These are phyloP conservation scores for Rhynchospora tenuis DNA, from an alignment of 176 grass and related monocot species.

Conservation along the genomic window DNA sequence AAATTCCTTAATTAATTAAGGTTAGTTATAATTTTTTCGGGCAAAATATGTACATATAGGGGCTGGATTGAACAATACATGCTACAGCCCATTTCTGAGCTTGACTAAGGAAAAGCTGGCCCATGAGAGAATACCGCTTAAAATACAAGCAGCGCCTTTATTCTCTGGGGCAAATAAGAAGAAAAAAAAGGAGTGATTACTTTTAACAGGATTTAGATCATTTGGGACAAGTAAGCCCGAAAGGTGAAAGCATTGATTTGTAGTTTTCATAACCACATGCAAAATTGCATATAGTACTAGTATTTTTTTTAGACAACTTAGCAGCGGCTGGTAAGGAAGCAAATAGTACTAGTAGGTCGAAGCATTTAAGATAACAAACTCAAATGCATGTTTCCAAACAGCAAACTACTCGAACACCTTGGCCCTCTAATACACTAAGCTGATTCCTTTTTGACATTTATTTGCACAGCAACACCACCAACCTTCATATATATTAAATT, in stretches of 20 bases:
- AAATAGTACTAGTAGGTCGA: background rate
- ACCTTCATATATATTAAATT: background rate
- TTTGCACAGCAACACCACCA: background rate
- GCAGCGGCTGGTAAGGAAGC: no score
- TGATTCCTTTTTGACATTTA: background rate
- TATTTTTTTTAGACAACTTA: no score
- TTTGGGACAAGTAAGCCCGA: background rate
- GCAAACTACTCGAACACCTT: no score
- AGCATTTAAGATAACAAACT: background rate
- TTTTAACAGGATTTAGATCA: background rate
- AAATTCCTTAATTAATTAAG: no score
- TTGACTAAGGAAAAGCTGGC: background rate
- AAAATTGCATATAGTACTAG: background rate
- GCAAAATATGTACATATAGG: no score
- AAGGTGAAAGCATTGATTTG: background rate
- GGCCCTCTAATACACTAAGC: background rate
- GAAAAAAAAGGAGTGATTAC: no score
- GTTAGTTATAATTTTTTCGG: no score
- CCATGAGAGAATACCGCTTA: background rate
- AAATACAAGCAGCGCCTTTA: background rate
- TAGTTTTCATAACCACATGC: background rate
- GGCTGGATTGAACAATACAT: background rate
- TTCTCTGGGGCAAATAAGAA: no score
- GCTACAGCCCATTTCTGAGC: background rate
- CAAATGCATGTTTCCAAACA: background rate